Evolutionary conservation across 2,329 filamentous ascomycete species (phyloP).

Genomic region (Emericellopsis atlantica): DNA sequence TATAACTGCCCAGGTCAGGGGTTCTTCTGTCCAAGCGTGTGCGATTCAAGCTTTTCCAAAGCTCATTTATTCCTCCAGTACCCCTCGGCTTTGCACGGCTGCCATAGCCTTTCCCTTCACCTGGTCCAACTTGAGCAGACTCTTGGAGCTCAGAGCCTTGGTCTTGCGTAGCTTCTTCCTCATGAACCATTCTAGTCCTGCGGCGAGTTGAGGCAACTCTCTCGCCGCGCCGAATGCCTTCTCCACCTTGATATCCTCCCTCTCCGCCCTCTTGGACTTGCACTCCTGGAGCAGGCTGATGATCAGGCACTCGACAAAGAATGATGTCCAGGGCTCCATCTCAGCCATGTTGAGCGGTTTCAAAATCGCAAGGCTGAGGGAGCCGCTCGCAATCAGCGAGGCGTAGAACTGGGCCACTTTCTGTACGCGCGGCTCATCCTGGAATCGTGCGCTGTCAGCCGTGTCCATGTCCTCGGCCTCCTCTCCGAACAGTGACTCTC

Average conservation of each 20-base stretch:
- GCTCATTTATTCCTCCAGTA: neutral
- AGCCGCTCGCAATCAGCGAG: slow-evolving; percentile 31
- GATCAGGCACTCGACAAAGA: slow-evolving; percentile 71
- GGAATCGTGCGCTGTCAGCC: slow-evolving; percentile 30
- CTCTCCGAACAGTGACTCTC: slow-evolving; percentile 63
- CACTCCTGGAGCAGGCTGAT: slow-evolving; percentile 62
- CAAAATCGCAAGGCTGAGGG: slow-evolving; percentile 33
- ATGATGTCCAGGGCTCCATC: slow-evolving; percentile 61
- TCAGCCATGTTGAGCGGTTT: slow-evolving; percentile 70
- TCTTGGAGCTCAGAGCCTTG: slow-evolving; percentile 34
- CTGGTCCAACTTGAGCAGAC: slow-evolving; percentile 28
- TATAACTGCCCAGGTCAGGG: too few species aligned
- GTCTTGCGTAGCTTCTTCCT: slow-evolving; percentile 61
- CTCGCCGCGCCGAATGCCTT: slow-evolving; percentile 55
- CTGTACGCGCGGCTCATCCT: slow-evolving; percentile 35
- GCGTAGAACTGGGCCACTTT: slow-evolving; percentile 44
- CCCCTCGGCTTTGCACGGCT: slow-evolving; percentile 7
- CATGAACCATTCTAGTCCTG: slow-evolving; percentile 69
- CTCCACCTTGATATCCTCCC: slow-evolving; percentile 45
- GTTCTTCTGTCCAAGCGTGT: too few species aligned
- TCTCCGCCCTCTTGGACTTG: slow-evolving; percentile 22
- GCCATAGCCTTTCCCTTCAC: slow-evolving; percentile 19
- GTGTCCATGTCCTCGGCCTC: slow-evolving; percentile 44
- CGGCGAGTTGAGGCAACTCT: slow-evolving; percentile 54
- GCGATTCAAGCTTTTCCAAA: too few species aligned